Base-by-base conservation (phyloP, 805 yeast species). In the Ogataea trehaloabstinens region DNA sequence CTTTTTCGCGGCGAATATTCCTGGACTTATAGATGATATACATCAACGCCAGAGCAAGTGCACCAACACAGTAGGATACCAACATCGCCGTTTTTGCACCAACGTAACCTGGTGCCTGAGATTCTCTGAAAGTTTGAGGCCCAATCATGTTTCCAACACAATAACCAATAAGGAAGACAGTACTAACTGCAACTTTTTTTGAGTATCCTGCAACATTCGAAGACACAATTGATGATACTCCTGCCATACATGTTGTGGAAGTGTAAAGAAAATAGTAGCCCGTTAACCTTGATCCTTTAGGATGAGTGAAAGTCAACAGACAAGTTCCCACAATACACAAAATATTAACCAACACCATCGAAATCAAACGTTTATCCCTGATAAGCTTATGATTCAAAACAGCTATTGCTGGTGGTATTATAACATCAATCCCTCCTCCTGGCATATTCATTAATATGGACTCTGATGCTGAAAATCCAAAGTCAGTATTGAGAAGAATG, bases 121-220 rank as follows among this genome's bases (percentile, higher is more conserved):
- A 6, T 0, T 70, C 61, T 39, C 66, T 67, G 61, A 82, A 82
- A 16, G 85, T 70, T 58, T 80, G 85, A 6, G 88, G 85, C 1
- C 87, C 88, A 35, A 78, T 70, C 30, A 82, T 61, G 55, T 79
- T 76, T 7, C 85, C 85, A 31, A 74, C 70, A 31, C 84, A 76
- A 53, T 78, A 82, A 4, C 76, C 80, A 37, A 81, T 66, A 61
- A 82, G 64, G 33, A 71, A 70, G 24, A 76, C 58, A 10, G 80
- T 78, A 34, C 74, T 73, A 16, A 74, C 70, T 7, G 73, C 67
- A 46, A 77, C 65, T 51, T 80, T 77, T 56, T 83, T 78, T 8
- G 83, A 74, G 52, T 70, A 71, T 6, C 84, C 84, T 4, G 75
- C 74, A 28, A 67, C 63, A 19, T 40, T 40, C 13, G 42, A 39